Percentiles rank a stretch among this genome's conserved stretches.
phyloP scores from a whole-genome alignment of 768 basidiomycete species.

The Fistulinella prunicolor region DNA sequence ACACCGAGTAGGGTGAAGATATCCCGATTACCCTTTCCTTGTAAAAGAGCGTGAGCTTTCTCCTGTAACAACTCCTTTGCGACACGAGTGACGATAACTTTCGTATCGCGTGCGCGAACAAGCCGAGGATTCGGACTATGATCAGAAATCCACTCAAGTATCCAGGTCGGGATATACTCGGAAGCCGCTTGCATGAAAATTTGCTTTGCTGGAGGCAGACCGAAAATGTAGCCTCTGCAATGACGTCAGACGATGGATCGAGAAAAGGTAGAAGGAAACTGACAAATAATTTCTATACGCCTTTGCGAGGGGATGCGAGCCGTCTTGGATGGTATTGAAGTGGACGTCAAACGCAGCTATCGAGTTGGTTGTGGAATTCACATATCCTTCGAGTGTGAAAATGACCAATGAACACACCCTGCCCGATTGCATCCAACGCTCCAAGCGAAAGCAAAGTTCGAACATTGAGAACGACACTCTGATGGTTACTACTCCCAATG shows the following conservation, averaged over 20 bases:
- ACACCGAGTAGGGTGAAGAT: slow-evolving; percentile 37
- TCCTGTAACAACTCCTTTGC: slow-evolving; percentile 7
- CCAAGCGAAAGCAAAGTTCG: slow-evolving; percentile 35
- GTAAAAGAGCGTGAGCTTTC: slow-evolving; percentile 7
- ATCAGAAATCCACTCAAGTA: slow-evolving; percentile 2
- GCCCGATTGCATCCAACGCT: slow-evolving; percentile 47
- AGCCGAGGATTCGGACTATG: background rate
- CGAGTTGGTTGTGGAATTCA: background rate
- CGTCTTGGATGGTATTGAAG: background rate
- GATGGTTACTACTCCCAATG: background rate
- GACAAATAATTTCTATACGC: slow-evolving; percentile 7
- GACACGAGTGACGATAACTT: background rate
- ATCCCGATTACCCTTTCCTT: slow-evolving; percentile 12
- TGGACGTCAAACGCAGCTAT: slow-evolving; percentile 45
- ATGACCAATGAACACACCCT: slow-evolving; percentile 30
- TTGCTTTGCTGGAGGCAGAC: slow-evolving; percentile 1
- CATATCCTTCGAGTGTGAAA: no score
- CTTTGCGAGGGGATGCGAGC: slow-evolving; percentile 2
- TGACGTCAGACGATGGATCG: background rate
- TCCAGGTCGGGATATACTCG: slow-evolving; percentile 1
- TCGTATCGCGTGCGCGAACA: background rate
- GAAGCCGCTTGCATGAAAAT: slow-evolving; percentile 8
- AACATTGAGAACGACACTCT: slow-evolving; percentile 16
- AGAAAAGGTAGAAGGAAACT: background rate
- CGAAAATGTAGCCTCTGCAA: slow-evolving; percentile 11